A percentile compares a stretch with the other conserved stretches of the same genome.
Evolutionary conservation across 2,329 filamentous ascomycete genomes (phyloP).

Genomic region (Aureobasidium vineae): DNA sequence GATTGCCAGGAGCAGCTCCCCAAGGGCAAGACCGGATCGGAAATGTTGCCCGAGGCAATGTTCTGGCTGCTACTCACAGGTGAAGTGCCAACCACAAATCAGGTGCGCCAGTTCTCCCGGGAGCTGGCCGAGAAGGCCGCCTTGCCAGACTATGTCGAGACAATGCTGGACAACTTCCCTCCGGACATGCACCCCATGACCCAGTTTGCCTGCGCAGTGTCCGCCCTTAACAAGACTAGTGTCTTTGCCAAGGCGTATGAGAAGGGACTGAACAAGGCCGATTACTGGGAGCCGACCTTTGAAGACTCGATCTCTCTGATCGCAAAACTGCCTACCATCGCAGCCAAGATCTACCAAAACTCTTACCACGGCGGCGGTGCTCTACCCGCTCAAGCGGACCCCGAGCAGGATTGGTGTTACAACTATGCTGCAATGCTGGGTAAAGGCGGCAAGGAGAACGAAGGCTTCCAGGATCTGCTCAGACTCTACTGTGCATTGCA

Average conservation of each 20-base stretch:
- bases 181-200: slow-evolving; percentile 96
- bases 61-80: slow-evolving; percentile 98
- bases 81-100: slow-evolving; percentile 76
- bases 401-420: slow-evolving; percentile 93
- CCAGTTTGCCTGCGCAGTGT: slow-evolving; percentile 91
- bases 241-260: slow-evolving; percentile 93
- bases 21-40: slow-evolving; percentile 85
- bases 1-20: slow-evolving; percentile 90
- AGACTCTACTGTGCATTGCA: slow-evolving; percentile 93
- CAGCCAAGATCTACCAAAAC: slow-evolving; percentile 97
- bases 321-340: slow-evolving; percentile 94
- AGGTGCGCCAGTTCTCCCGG: slow-evolving; percentile 78
- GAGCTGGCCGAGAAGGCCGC: slow-evolving; percentile 83
- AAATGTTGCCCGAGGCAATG: slow-evolving; percentile 99
- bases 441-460: slow-evolving; percentile 81
- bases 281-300: slow-evolving; percentile 98
- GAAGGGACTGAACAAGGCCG: slow-evolving; percentile 84
- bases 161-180: slow-evolving; percentile 88
- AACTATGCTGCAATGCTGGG: slow-evolving; percentile 97
- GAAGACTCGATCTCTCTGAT: slow-evolving; percentile 92
- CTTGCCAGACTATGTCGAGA: slow-evolving; percentile 77
- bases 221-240: slow-evolving; percentile 92
- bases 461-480: slow-evolving; percentile 92
- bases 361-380: slow-evolving; percentile 71
- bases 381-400: slow-evolving; percentile 72